phyloP scores from a whole-genome alignment of 1,139 yeast genomes.

The Diutina rugosa region DNA sequence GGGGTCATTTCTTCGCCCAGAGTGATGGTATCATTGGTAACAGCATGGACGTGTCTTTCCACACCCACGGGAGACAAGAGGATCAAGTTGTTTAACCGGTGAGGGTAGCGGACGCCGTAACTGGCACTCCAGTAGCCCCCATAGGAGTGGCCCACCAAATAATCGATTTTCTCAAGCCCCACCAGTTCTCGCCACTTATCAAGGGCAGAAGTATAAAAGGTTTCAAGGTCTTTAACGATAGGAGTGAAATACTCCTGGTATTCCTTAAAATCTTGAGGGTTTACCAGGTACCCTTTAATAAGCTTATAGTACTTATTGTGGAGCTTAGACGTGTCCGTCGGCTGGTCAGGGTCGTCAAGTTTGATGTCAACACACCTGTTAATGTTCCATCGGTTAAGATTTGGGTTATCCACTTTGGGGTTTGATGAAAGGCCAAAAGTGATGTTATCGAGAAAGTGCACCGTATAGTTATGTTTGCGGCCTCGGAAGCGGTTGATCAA shows the following conservation, averaged over 20 bases:
- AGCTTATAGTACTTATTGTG: constrained; percentile 31
- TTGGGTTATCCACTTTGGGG: constrained; percentile 23
- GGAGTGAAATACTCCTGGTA: constrained; percentile 27
- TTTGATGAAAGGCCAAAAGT: constrained; percentile 77
- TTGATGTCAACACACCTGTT: constrained; percentile 10
- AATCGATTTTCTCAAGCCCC: constrained; percentile 23
- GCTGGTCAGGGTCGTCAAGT: constrained; percentile 15
- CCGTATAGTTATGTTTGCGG: constrained; percentile 27
- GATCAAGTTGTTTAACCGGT: constrained; percentile 48
- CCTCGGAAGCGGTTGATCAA: constrained; percentile 25
- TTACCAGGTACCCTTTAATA: constrained; percentile 20
- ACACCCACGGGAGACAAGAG: constrained; percentile 88
- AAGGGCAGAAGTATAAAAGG: constrained; percentile 22
- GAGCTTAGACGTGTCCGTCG: constrained; percentile 17
- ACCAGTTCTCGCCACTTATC: constrained; percentile 25
- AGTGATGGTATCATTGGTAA: constrained; percentile 22
- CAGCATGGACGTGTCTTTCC: constrained; percentile 55
- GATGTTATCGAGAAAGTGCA: constrained; percentile 73
- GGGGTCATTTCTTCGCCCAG: constrained; percentile 12
- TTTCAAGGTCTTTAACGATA: constrained; percentile 26
- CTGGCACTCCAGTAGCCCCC: constrained; percentile 37
- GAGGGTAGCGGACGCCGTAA: constrained; percentile 33
- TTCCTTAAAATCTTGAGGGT: constrained; percentile 13
- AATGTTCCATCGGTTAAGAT: constrained; percentile 15
- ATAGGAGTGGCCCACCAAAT: constrained; percentile 30